Base-by-base conservation (phyloP, 176 grass and related monocot species). In the Zoysia pacifica region DNA sequence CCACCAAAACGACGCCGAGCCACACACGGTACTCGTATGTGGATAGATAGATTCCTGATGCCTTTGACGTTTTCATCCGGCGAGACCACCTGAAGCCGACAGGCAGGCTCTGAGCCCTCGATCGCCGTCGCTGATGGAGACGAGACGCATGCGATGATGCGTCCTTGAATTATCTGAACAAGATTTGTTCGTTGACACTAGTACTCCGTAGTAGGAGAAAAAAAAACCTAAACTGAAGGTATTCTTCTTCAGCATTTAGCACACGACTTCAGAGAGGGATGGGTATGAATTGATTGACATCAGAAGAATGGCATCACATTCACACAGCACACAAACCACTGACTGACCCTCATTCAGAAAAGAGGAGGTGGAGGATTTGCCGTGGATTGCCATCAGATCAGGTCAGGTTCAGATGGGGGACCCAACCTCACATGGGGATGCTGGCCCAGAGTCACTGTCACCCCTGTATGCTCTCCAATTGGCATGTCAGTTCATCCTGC, bases 371-470 rank as follows among this genome's bases (percentile, higher is more conserved):
- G 73, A 75, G 60, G 28, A 65, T 65, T 77, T 64, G 15, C 42
- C 19, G 19, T 13, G 38, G 19, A 78, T 5, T 18, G 70, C 72
- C 45, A 75, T 48, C 60, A 20, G 42, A 14, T 37, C 60, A 39
- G 51, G 59, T 58, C 11, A 58, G 59, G 13, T 9, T 50, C 68
- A 14, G 88, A 83, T 48, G 69, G 83, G 83, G 62, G 63, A 69
- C 16, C 70, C 20, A 62, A 6, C 63, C 84, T 91, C 85, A 81
- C 85, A 87, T 87, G 85, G 77, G 41, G 62, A 54, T 66, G 28
- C n/a, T 85, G 80, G 4, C 38, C 65, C 65, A 70, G 9, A 11
- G 72, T 71, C 73, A 67, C 10, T 67, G 54, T 46, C 89, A 9
- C 76, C 28, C 28, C 28, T 28, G 28, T 28, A 28, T 36, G 42